Conservation (phyloP, 805 yeast genomes). For the Lachancea meyersii region DNA sequence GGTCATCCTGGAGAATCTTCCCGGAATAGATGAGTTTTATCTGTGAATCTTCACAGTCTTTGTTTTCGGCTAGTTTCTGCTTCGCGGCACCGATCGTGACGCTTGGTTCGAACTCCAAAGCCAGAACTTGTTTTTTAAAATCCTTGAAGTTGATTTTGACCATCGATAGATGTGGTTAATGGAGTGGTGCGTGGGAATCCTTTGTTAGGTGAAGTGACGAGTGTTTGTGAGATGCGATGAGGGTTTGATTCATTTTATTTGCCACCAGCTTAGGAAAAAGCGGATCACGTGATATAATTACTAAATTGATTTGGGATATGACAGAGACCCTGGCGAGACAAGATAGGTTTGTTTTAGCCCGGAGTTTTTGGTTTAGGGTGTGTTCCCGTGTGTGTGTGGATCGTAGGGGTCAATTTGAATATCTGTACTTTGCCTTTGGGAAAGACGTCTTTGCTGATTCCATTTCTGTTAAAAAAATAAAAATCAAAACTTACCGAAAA, state of each 20-base stretch:
- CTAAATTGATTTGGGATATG: background rate
- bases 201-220: background rate
- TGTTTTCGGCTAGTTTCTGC: slow-evolving; percentile 60
- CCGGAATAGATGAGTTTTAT: slow-evolving; percentile 91
- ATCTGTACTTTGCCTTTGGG: too few relatives aligned
- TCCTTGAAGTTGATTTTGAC: slow-evolving; percentile 55
- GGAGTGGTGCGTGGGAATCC: background rate
- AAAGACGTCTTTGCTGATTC: too few relatives aligned
- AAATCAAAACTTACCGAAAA: too few relatives aligned
- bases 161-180: slow-evolving; percentile 2
- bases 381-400: too few relatives aligned
- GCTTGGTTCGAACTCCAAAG: slow-evolving; percentile 64
- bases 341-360: too few relatives aligned
- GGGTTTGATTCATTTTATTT: background rate
- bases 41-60: slow-evolving; percentile 63
- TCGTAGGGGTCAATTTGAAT: too few relatives aligned
- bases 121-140: slow-evolving; percentile 83
- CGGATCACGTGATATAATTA: background rate
- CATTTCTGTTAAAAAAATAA: too few relatives aligned
- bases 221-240: background rate
- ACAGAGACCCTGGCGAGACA: background rate
- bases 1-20: slow-evolving; percentile 80
- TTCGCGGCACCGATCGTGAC: slow-evolving; percentile 69
- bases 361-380: too few relatives aligned
- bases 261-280: background rate